Evolutionary conservation across 2,329 filamentous ascomycete genomes (phyloP).

Genomic region (Aspergillus puulaauensis): DNA sequence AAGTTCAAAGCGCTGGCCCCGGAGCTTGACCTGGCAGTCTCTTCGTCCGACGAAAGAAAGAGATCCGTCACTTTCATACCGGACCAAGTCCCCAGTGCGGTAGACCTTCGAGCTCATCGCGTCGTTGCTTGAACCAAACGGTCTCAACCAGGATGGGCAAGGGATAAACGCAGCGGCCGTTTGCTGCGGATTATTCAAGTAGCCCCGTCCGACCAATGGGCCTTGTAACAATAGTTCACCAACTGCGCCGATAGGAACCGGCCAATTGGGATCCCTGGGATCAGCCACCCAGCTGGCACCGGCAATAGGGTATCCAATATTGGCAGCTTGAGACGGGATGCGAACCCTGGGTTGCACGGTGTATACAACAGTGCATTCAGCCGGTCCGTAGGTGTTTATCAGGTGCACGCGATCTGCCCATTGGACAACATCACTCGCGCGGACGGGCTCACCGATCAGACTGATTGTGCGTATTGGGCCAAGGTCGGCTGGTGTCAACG

Average conservation of each 20-base stretch:
- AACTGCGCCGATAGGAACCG: slow-evolving; percentile 50
- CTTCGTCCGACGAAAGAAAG: neutral
- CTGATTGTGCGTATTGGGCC: neutral
- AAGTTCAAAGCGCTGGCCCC: neutral
- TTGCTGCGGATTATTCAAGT: slow-evolving; percentile 47
- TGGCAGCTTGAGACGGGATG: neutral
- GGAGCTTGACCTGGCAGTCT: neutral
- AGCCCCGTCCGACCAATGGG: slow-evolving; percentile 57
- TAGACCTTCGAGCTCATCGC: neutral
- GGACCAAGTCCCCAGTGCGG: neutral
- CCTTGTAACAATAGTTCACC: slow-evolving; percentile 26
- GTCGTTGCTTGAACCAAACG: neutral
- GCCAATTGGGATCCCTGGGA: slow-evolving; percentile 43
- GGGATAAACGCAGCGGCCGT: neutral
- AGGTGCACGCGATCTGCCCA: neutral
- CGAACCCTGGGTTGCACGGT: neutral
- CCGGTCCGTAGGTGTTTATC: slow-evolving; percentile 1
- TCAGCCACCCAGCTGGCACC: neutral
- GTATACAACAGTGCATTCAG: neutral
- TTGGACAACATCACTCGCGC: neutral
- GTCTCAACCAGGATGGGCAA: neutral
- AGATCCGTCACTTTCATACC: neutral
- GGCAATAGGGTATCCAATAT: neutral
- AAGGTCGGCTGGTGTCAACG: neutral
- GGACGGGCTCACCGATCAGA: slow-evolving; percentile 7